A percentile compares a stretch with the other conserved stretches of the same genome.
Conservation (phyloP, 176 grass and related monocot species). For the Cocos nucifera region DNA sequence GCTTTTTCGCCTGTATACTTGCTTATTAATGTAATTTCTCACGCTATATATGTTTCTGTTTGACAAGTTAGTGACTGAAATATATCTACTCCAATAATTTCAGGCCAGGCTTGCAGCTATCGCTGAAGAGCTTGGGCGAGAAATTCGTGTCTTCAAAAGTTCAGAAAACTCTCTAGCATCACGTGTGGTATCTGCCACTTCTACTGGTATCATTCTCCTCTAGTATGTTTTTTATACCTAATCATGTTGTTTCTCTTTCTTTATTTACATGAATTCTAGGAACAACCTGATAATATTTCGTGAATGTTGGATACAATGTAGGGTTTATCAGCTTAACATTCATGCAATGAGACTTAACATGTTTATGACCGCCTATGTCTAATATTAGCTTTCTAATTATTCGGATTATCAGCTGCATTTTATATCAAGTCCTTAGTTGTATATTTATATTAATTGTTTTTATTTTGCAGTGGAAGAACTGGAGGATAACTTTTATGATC, state of each 20-base stretch:
- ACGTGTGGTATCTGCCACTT: slow-evolving; percentile 37
- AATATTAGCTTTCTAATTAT: no score
- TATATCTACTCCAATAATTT: neutral
- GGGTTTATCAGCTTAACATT: no score
- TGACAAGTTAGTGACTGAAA: no score
- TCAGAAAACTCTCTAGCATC: slow-evolving; percentile 19
- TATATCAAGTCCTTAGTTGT: neutral
- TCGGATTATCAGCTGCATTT: neutral
- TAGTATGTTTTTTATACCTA: neutral
- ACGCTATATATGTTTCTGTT: no score
- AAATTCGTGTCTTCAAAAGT: slow-evolving; percentile 63
- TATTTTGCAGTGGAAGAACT: slow-evolving; percentile 49
- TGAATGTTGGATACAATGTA: no score
- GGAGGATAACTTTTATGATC: slow-evolving; percentile 80
- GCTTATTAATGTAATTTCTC: no score
- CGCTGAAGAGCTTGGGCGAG: slow-evolving; percentile 51
- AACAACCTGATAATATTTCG: no score
- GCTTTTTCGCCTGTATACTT: no score
- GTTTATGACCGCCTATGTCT: no score
- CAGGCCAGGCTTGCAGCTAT: slow-evolving; percentile 61
- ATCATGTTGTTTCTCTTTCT: neutral
- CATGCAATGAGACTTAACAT: no score
- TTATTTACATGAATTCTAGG: neutral
- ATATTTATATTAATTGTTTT: neutral
- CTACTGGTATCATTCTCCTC: slow-evolving; percentile 34